phyloP scores from a whole-genome alignment of 176 grass and related monocot species.

The Raddia guianensis region DNA sequence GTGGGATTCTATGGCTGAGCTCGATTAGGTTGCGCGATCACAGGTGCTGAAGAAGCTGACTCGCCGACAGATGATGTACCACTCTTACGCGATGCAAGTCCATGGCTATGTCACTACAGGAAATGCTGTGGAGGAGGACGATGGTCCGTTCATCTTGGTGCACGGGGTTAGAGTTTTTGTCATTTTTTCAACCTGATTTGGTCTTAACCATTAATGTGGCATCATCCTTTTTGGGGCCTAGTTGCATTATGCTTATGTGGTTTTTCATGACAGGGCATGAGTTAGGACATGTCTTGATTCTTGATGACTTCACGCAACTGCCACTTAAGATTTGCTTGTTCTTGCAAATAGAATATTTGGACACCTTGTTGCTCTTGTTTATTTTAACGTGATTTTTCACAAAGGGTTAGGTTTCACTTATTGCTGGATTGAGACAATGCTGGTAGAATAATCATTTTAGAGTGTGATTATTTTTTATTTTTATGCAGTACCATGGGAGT shows the following conservation, averaged over 20 bases:
- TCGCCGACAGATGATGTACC: slow-evolving; percentile 85
- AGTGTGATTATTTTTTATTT: slow-evolving; percentile 30
- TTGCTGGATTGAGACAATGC: neutral
- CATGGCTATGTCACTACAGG: slow-evolving; percentile 70
- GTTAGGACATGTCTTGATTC: slow-evolving; percentile 7
- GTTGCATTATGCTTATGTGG: neutral
- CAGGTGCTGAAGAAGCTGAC: slow-evolving; percentile 92
- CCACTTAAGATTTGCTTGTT: neutral
- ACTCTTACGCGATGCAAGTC: slow-evolving; percentile 93
- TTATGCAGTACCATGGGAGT: slow-evolving; percentile 85
- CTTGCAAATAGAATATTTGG: slow-evolving; percentile 25
- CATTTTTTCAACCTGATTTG: slow-evolving; percentile 28
- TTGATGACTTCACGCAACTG: slow-evolving; percentile 17
- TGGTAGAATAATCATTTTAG: neutral
- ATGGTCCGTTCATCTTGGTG: slow-evolving; percentile 76
- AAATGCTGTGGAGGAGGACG: slow-evolving; percentile 38
- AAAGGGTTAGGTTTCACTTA: slow-evolving; percentile 13
- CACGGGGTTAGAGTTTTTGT: slow-evolving; percentile 64
- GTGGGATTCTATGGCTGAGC: slow-evolving; percentile 20
- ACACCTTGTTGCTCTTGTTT: slow-evolving; percentile 17
- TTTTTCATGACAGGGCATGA: slow-evolving; percentile 37
- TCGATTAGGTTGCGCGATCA: slow-evolving; percentile 16
- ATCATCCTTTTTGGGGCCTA: slow-evolving; percentile 5
- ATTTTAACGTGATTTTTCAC: neutral
- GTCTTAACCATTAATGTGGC: neutral